Evolutionary conservation across 176 grass and related monocot genomes (phyloP), one percentile per base, ranked within the genome.

Genomic region (Bothriochloa decipiens): DNA sequence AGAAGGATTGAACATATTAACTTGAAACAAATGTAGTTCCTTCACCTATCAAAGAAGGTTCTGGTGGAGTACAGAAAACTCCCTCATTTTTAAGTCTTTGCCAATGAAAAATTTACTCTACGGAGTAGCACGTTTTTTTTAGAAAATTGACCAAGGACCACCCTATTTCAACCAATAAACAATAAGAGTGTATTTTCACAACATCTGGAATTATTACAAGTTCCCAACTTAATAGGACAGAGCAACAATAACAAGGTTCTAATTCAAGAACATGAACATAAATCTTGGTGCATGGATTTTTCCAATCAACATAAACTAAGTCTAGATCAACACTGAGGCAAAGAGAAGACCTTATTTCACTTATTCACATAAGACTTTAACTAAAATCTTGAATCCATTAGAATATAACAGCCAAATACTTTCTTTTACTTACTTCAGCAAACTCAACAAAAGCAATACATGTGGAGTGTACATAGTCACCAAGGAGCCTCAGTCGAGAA

Each of bases 401-500:
- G 29, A 32, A 32, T 32, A 80, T 41, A 84, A 17, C 26, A 53
- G 42, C 29, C 23, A 74, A 76, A 28, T 76, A n/a, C 23, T 61
- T 52, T 32, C n/a, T 47, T 82, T 47, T 77, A 86, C 89, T 97
- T 85, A 98, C 95, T 65, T 88, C 89, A 90, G 83, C 87, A 90
- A 95, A 97, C 81, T 98, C 95, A 86, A 98, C 92, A 88, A 98
- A 98, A 22, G 92, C 95, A 90, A 98, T 98, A 73, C 91, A 90
- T 32, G 92, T 98, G 52, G 91, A 95, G 74, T 98, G 95, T 67
- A 95, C 84, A 72, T 86, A 93, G 86, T 98, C 95, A 68, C 92
- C 92, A 88, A 98, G 92, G 72, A 98, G 91, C 81, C 95, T 93
- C 85, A 93, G 70, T 5, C 87, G 91, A 90, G 95, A 98, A 83